A percentile compares a stretch with the other conserved stretches of the same genome.
These are phyloP conservation scores for Cicer pinnatifidum DNA, from an alignment of 306 rosid genomes.

Conservation along the genomic window DNA sequence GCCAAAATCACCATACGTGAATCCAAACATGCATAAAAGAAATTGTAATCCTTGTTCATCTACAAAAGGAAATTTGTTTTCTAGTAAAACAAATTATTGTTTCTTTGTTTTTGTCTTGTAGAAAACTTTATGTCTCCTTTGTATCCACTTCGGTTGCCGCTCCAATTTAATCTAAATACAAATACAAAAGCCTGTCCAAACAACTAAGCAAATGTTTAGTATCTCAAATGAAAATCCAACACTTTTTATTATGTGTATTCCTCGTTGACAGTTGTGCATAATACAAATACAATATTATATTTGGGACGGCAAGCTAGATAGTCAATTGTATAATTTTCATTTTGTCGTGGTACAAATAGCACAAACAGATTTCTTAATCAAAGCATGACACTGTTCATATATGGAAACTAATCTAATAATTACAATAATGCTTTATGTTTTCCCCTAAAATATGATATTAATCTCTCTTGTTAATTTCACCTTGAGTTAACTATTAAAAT, in stretches of 20 bases:
- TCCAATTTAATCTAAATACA: slow-evolving; percentile 7
- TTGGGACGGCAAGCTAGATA: slow-evolving; percentile 50
- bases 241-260: background rate
- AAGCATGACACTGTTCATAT: background rate
- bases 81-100: background rate
- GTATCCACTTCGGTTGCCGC: slow-evolving; percentile 35
- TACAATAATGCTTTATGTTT: no score
- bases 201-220: slow-evolving; percentile 34
- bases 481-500: slow-evolving; percentile 20
- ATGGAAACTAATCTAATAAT: no score
- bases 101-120: slow-evolving; percentile 30
- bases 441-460: no score
- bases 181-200: slow-evolving; percentile 48
- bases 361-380: background rate
- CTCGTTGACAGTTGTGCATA: slow-evolving; percentile 16
- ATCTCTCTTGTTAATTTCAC: slow-evolving; percentile 17
- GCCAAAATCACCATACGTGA: no score
- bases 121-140: background rate
- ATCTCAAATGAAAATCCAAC: background rate
- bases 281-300: background rate
- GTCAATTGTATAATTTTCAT: background rate
- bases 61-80: background rate
- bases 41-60: background rate
- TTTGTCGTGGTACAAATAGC: slow-evolving; percentile 8
- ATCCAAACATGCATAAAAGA: background rate